These are phyloP conservation scores for Neospermospora avenae DNA, from an alignment of 2,329 filamentous ascomycete species.

Conservation along the genomic window DNA sequence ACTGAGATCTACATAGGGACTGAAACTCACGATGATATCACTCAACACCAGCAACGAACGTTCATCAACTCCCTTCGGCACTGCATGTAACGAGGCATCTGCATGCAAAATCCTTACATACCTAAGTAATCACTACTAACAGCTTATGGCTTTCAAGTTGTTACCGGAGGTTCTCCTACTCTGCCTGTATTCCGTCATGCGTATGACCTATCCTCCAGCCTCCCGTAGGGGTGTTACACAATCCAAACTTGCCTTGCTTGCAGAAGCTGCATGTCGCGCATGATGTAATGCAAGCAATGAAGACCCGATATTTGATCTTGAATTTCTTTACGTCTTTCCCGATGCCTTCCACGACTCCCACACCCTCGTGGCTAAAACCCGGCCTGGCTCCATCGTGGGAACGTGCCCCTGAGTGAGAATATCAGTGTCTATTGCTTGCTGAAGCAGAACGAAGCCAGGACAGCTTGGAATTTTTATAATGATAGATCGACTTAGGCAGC, in stretches of 20 bases:
- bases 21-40: slow-evolving; percentile 4
- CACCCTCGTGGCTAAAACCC: slow-evolving; percentile 5
- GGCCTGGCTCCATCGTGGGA: not conserved
- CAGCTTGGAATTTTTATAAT: not conserved
- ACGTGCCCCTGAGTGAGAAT: not conserved
- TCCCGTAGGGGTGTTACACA: slow-evolving; percentile 1
- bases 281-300: slow-evolving; percentile 7
- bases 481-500: too few relatives aligned
- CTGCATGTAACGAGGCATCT: not conserved
- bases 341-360: slow-evolving; percentile 1
- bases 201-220: slow-evolving; percentile 7
- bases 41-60: slow-evolving; percentile 7
- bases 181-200: slow-evolving; percentile 8
- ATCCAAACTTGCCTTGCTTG: slow-evolving; percentile 7
- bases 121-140: not conserved
- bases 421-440: not conserved
- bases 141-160: too few relatives aligned
- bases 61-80: slow-evolving; percentile 6
- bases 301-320: slow-evolving; percentile 4
- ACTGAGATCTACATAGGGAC: too few relatives aligned
- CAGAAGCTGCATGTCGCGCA: slow-evolving; percentile 7
- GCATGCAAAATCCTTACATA: slow-evolving; percentile 7
- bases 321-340: slow-evolving; percentile 8
- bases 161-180: not conserved
- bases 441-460: not conserved